These are phyloP conservation scores for Globisporangium paddicum DNA, from an alignment of 352 stramenopile genomes.

Conservation along the genomic window DNA sequence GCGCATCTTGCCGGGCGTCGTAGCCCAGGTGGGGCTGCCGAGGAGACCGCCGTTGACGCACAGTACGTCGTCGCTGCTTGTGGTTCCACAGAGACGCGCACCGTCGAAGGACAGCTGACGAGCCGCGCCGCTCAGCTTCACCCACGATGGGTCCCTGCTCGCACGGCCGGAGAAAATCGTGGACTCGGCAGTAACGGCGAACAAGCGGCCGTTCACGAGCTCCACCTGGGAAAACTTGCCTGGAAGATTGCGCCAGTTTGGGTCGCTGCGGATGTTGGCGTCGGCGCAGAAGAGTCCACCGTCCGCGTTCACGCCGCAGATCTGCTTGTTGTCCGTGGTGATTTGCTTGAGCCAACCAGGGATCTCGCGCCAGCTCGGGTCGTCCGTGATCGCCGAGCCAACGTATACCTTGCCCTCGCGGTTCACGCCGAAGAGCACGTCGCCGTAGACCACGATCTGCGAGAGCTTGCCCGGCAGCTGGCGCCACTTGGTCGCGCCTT, in stretches of 20 bases:
- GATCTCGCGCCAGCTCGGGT: conserved; percentile 13
- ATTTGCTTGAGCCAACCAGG: conserved; percentile 19
- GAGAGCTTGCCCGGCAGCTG: conserved; percentile 16
- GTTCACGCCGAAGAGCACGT: conserved; percentile 22
- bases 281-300: conserved; percentile 9
- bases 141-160: conserved; percentile 7
- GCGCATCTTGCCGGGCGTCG: conserved; percentile 4
- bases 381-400: not conserved
- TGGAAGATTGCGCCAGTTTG: conserved; percentile 12
- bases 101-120: conserved; percentile 17
- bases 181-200: not conserved
- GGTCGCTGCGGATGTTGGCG: conserved; percentile 9
- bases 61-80: conserved; percentile 5
- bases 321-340: conserved; percentile 21
- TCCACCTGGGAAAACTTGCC: conserved; percentile 14
- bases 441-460: conserved; percentile 25
- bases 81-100: conserved; percentile 14
- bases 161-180: conserved; percentile 9
- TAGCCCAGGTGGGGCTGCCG: conserved; percentile 8
- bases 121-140: conserved; percentile 1
- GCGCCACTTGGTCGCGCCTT: conserved; percentile 16
- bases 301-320: conserved; percentile 11
- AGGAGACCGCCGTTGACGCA: conserved; percentile 11
- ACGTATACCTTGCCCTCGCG: conserved; percentile 2
- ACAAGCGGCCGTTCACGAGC: conserved; percentile 13